Evolutionary conservation across 768 basidiomycete species (phyloP), one percentile per base, ranked within the genome.

Genomic region (Termitomyces sp.): DNA sequence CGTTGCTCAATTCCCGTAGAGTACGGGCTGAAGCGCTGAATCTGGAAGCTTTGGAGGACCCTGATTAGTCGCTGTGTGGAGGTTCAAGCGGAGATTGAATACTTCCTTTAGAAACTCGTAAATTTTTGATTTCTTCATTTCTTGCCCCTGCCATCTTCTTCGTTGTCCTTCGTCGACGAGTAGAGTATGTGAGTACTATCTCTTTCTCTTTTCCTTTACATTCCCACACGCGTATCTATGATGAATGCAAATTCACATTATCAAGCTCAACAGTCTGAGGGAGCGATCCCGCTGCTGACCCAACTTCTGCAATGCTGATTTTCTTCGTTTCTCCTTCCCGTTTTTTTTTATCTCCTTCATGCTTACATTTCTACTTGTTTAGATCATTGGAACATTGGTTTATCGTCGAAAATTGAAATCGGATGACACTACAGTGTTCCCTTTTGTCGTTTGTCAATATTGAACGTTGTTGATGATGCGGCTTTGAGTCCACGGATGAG

Each of bases 211-310:
- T n/a, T 29, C 19, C 21, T 57, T 12, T 5, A n/a, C 52, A 34
- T 44, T 41, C 7, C 17, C 11, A 11, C 21, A 4, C 34, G 3
- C 44, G 37, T 56, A 25, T 53, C 47, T 63, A 63, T 76, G 82
- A 82, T 83, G 82, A 83, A 76, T 60, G 76, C 65, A 69, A 73
- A 69, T 66, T 78, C 81, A 82, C 77, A 83, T 77, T 23, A 35
- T 80, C 80, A 83, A 83, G 79, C 81, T 83, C 79, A 83, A 82
- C 81, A 83, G 80, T 82, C 82, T 75, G 72, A 82, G 75, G 73
- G 75, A 70, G 68, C 58, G 54, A 66, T 65, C 73, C 72, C 74
- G 59, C 59, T 82, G 81, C 75, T 79, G 80, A 82, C 64, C 62
- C 59, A 63, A 76, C 76, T 82, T 83, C 82, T 83, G 81, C 81